Evolutionary conservation across 352 stramenopile species (phyloP).

Genomic region (Lagenidium sp.): DNA sequence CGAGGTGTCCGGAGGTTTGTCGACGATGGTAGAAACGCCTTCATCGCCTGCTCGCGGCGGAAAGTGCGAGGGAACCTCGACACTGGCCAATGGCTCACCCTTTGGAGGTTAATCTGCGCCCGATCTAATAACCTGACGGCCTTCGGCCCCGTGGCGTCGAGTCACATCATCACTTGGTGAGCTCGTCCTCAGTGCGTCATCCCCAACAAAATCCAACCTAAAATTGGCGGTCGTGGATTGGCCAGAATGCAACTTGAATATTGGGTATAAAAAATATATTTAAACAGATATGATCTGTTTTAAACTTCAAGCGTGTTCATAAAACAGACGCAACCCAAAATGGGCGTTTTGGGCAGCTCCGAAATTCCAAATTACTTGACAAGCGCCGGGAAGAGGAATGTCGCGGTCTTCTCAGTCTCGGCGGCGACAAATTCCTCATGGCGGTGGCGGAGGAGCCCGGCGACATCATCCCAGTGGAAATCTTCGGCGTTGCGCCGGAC

Average conservation of each 20-base stretch:
- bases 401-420: conserved; percentile 8
- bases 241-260: neutral
- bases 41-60: conserved; percentile 3
- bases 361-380: conserved; percentile 4
- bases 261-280: neutral
- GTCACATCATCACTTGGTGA: no score
- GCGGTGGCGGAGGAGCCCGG: conserved; percentile 29
- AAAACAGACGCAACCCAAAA: neutral
- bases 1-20: conserved; percentile 1
- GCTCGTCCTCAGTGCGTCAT: neutral
- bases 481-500: conserved; percentile 43
- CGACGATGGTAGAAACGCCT: conserved; percentile 8
- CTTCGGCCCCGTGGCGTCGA: neutral
- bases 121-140: neutral
- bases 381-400: conserved; percentile 12
- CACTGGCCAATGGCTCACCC: no score
- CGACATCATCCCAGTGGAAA: conserved; percentile 57
- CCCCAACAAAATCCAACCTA: neutral
- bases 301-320: neutral
- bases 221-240: neutral
- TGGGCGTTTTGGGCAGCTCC: no score
- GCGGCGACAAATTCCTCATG: conserved; percentile 18
- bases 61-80: no score
- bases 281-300: neutral
- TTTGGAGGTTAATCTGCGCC: no score